Base-by-base conservation (phyloP, 345 rosid genomes). In the Cochlearia excelsa region DNA sequence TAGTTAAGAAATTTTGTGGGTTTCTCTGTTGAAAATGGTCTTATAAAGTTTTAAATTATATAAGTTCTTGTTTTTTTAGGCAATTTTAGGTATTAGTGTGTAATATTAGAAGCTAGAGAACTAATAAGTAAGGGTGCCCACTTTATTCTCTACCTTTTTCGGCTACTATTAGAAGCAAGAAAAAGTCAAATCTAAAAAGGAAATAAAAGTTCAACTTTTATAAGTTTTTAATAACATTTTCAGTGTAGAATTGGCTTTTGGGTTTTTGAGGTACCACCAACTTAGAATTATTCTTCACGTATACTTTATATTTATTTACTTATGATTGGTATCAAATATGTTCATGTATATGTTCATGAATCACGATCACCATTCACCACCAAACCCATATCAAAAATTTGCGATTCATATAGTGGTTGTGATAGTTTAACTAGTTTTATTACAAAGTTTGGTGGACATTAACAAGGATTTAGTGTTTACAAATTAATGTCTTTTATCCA, bases 251-350 rank as follows among this genome's bases (percentile, higher is more conserved):
- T 64, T 50, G 60, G 30, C 34, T 41, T 43, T 39, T 30, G 61
- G 38, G 40, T 30, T n/a, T 46, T 37, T 52, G 65, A 64, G 51
- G 28, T 39, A 46, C 66, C 66, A 64, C 66, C 75, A 59, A 65
- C 75, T 71, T 59, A 71, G 55, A 71, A 65, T 65, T 65, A 52
- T 71, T 64, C 75, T 71, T 65, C 66, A 71, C 70, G 75, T 71
- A 52, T 63, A 70, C 74, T 63, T 70, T 70, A 49, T 16, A 16
- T 16, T 56, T 69, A 63, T 62, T 63, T 63, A 56, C 64, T 69
- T 69, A 63, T 63, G 46, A 69, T 35, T 56, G 39, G 47, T 28
- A 69, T 2, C 61, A 31, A 29, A 3, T 4, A 55, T 34, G 69
- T 56, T 56, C 59, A 41, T 68, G 27, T 16, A 16, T 16, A 16